Conservation (phyloP, 2,329 filamentous ascomycete species). For the Diaporthe batatas region DNA sequence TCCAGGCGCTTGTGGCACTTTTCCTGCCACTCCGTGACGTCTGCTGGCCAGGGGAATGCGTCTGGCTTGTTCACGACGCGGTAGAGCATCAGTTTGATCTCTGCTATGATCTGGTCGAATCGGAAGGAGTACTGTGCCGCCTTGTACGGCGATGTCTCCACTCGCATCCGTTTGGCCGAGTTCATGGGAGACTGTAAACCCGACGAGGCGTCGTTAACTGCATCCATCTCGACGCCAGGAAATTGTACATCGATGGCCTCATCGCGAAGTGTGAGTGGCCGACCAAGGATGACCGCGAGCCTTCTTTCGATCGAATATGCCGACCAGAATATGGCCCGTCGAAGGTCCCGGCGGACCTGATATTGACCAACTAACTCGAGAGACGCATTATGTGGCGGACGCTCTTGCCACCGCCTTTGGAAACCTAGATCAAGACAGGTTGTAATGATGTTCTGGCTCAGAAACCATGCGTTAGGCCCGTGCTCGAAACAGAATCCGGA, state of each 20-base stretch:
- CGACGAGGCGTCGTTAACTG: background rate
- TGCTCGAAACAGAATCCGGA: constrained; percentile 45
- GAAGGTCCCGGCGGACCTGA: constrained; percentile 42
- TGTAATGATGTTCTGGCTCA: constrained; percentile 48
- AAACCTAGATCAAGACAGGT: constrained; percentile 48
- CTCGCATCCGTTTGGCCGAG: constrained; percentile 45
- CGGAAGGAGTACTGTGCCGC: constrained; percentile 42
- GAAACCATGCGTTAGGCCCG: constrained; percentile 47
- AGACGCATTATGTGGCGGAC: constrained; percentile 20
- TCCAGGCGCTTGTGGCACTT: constrained; percentile 44
- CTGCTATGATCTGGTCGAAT: constrained; percentile 42
- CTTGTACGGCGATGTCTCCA: constrained; percentile 41
- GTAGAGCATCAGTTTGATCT: constrained; percentile 43
- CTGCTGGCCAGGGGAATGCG: constrained; percentile 47
- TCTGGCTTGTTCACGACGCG: constrained; percentile 45
- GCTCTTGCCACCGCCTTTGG: constrained; percentile 45
- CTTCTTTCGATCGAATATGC: constrained; percentile 48
- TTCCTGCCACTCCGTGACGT: constrained; percentile 44
- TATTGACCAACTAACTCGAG: constrained; percentile 18
- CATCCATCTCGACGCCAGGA: background rate
- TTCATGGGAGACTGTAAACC: background rate
- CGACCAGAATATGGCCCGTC: constrained; percentile 48
- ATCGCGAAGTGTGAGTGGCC: constrained; percentile 48
- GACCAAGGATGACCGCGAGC: constrained; percentile 46
- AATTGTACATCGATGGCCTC: constrained; percentile 35